Conservation (phyloP, 805 yeast genomes). For the Dipodascopsis tothii region DNA sequence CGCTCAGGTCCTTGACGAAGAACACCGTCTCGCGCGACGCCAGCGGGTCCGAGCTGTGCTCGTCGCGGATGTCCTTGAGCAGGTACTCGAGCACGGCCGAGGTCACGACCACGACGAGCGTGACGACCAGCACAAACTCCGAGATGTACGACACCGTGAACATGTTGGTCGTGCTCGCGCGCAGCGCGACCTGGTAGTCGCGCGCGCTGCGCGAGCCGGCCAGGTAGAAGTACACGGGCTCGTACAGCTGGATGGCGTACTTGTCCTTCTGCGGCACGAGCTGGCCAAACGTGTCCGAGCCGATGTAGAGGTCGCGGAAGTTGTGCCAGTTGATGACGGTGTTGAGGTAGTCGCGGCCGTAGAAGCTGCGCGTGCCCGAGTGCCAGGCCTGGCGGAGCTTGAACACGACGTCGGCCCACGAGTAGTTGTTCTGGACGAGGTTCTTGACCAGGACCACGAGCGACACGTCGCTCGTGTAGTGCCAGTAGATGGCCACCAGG, state of each 20-base stretch:
- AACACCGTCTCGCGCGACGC: conserved; percentile 25
- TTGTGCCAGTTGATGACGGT: conserved; percentile 1
- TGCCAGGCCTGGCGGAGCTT: background rate
- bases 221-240: conserved; percentile 10
- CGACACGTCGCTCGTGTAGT: conserved; percentile 7
- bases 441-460: background rate
- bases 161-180: background rate
- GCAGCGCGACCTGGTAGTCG: background rate
- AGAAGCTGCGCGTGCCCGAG: background rate
- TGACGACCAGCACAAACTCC: conserved; percentile 4
- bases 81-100: conserved; percentile 15
- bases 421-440: background rate
- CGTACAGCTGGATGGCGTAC: conserved; percentile 6
- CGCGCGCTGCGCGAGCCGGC: background rate
- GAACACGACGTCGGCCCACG: background rate
- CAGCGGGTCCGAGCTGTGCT: conserved; percentile 22
- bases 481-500: conserved; percentile 12
- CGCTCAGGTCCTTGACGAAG: conserved; percentile 39
- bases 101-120: conserved; percentile 1
- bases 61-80: conserved; percentile 20
- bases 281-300: background rate
- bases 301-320: background rate
- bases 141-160: background rate
- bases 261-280: conserved; percentile 6
- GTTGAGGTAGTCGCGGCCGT: no score